These are phyloP conservation scores for Scortechinia acanthostroma DNA, from an alignment of 2,329 filamentous ascomycete species.

Conservation along the genomic window DNA sequence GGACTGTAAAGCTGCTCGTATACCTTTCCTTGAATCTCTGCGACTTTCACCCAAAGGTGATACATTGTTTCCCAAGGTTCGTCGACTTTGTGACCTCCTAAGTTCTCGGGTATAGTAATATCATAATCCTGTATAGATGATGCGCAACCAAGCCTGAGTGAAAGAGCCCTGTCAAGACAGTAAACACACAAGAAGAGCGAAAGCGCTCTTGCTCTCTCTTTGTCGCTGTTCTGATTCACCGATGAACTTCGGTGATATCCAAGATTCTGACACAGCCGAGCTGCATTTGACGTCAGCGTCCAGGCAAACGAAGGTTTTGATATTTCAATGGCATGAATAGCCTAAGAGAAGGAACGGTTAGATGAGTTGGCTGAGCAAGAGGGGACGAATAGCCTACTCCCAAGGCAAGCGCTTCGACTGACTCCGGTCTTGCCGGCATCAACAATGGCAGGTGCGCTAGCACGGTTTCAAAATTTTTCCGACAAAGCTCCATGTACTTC, in stretches of 20 bases:
- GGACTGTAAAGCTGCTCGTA: slow-evolving; percentile 52
- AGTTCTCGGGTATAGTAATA: slow-evolving; percentile 37
- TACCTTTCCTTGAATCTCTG: slow-evolving; percentile 47
- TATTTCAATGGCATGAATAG: slow-evolving; percentile 53
- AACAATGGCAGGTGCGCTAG: slow-evolving; percentile 44
- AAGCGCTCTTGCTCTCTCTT: slow-evolving; percentile 20
- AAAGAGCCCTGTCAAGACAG: slow-evolving; percentile 47
- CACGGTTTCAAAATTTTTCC: slow-evolving; percentile 39
- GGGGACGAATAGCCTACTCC: slow-evolving; percentile 27
- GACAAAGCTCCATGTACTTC: slow-evolving; percentile 28
- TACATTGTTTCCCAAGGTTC: slow-evolving; percentile 38
- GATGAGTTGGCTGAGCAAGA: background rate
- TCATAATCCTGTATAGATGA: slow-evolving; percentile 52
- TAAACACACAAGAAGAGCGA: slow-evolving; percentile 56
- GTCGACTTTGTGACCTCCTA: slow-evolving; percentile 17
- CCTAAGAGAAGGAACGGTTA: slow-evolving; percentile 24
- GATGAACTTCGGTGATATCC: slow-evolving; percentile 45
- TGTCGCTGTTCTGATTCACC: slow-evolving; percentile 18
- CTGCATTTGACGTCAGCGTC: slow-evolving; percentile 51
- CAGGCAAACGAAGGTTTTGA: slow-evolving; percentile 58
- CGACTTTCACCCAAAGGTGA: slow-evolving; percentile 43
- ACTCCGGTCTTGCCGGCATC: slow-evolving; percentile 43
- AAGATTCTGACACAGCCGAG: slow-evolving; percentile 51
- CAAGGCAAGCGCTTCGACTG: slow-evolving; percentile 48
- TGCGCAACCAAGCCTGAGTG: slow-evolving; percentile 49